A percentile compares a stretch with the other conserved stretches of the same genome.
phyloP scores from a whole-genome alignment of 441 rosid genomes.

The Erodium texanum region DNA sequence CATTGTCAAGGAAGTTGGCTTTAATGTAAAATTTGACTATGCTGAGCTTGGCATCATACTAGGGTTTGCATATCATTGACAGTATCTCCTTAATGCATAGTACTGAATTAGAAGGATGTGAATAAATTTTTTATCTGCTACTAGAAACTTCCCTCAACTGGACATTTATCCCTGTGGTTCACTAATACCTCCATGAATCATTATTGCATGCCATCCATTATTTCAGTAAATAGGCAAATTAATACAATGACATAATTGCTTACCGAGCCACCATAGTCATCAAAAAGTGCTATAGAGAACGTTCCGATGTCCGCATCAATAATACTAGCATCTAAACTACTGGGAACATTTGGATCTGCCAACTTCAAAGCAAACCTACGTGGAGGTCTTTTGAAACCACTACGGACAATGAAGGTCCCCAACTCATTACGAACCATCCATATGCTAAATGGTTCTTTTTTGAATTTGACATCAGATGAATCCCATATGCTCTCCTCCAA shows the following conservation, averaged over 20 bases:
- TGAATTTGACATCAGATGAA: conserved; percentile 55
- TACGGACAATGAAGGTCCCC: conserved; percentile 77
- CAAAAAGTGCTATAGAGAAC: conserved; percentile 89
- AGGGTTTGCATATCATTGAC: too few relatives aligned
- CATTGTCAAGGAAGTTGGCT: too few relatives aligned
- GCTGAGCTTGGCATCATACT: too few relatives aligned
- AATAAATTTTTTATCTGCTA: neutral
- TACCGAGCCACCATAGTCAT: conserved; percentile 97
- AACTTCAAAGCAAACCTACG: conserved; percentile 84
- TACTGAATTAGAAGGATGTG: neutral
- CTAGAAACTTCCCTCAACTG: neutral
- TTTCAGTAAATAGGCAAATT: too few relatives aligned
- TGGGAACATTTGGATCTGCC: conserved; percentile 53
- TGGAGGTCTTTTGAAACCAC: conserved; percentile 85
- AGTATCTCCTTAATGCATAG: neutral
- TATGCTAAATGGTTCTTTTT: conserved; percentile 66
- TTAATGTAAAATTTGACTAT: too few relatives aligned
- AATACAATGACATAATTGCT: conserved; percentile 20
- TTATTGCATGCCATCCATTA: too few relatives aligned
- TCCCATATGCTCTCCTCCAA: conserved; percentile 91
- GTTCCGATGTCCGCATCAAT: conserved; percentile 68
- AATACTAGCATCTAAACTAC: conserved; percentile 62
- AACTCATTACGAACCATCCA: conserved; percentile 73
- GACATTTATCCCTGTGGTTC: neutral
- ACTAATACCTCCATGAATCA: neutral